Conservation (phyloP, 768 basidiomycete species). For the Lactifluus hygrophoroides region DNA sequence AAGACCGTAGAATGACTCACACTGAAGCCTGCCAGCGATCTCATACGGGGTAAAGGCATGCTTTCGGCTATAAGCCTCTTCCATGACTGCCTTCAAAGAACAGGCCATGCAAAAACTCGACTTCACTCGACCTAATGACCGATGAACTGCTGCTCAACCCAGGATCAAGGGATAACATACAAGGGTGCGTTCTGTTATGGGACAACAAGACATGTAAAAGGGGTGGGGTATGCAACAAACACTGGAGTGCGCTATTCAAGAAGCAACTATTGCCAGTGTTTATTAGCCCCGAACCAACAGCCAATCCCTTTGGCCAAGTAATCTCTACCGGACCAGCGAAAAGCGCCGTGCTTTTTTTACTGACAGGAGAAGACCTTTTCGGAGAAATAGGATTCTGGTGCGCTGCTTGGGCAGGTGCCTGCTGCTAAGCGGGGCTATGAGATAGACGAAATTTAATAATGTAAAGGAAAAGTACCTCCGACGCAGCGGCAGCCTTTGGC, state of each 20-base stretch:
- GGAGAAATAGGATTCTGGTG: slow-evolving; percentile 1
- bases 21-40: slow-evolving; percentile 60
- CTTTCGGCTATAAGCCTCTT: slow-evolving; percentile 39
- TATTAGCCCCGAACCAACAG: slow-evolving; percentile 54
- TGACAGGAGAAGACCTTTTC: slow-evolving; percentile 11
- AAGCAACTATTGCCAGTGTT: slow-evolving; percentile 96
- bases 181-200: slow-evolving; percentile 44
- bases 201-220: slow-evolving; percentile 52
- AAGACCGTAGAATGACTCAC: slow-evolving; percentile 30
- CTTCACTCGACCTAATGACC: slow-evolving; percentile 33
- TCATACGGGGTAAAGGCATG: slow-evolving; percentile 51
- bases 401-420: neutral
- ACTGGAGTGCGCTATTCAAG: slow-evolving; percentile 90
- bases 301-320: slow-evolving; percentile 47
- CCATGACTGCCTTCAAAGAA: slow-evolving; percentile 48
- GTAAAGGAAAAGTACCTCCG: slow-evolving; percentile 35
- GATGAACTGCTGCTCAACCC: neutral
- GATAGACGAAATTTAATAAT: neutral
- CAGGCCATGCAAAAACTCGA: slow-evolving; percentile 75
- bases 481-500: slow-evolving; percentile 39
- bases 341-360: slow-evolving; percentile 16
- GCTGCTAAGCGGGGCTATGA: neutral
- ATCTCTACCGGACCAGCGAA: slow-evolving; percentile 49
- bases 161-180: slow-evolving; percentile 36
- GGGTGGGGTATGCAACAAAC: slow-evolving; percentile 86